A percentile compares a stretch with the other conserved stretches of the same genome.
Evolutionary conservation across 345 rosid species (phyloP).

Genomic region (Pistacia vera): DNA sequence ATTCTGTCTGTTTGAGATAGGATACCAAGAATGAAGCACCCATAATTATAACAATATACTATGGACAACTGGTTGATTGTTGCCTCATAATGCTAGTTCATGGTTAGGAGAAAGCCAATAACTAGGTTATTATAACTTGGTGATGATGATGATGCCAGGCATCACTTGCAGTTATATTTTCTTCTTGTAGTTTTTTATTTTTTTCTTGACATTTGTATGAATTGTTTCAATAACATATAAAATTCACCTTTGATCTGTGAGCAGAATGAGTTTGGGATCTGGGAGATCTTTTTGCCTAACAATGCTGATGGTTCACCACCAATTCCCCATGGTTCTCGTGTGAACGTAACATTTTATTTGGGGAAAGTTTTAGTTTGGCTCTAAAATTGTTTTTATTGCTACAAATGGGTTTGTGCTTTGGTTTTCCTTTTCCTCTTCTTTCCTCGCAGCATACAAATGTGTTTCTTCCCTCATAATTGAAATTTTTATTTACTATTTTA

Average conservation of each 20-base stretch:
- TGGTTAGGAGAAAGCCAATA: not conserved
- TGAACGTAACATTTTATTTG: constrained; percentile 63
- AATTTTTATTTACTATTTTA: no score
- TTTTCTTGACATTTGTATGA: not conserved
- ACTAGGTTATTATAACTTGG: constrained; percentile 1
- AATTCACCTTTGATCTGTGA: constrained; percentile 12
- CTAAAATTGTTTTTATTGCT: not conserved
- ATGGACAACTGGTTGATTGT: not conserved
- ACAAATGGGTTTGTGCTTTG: not conserved
- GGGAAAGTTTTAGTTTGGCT: constrained; percentile 8
- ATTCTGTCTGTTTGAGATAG: not conserved
- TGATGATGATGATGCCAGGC: not conserved
- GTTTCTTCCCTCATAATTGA: no score
- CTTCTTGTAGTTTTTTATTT: not conserved
- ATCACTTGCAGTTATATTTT: constrained; percentile 9
- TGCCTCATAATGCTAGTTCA: not conserved
- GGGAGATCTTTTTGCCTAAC: constrained; percentile 97
- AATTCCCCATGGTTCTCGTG: constrained; percentile 96
- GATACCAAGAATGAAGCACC: constrained; percentile 1
- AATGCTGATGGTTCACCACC: constrained; percentile 85
- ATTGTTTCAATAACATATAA: not conserved
- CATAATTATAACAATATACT: not conserved
- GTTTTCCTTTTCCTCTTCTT: not conserved
- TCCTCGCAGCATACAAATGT: no score
- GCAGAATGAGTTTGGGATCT: constrained; percentile 94